Conservation (phyloP, 73 alveolate genomes). For the Tetrahymena elliotti region DNA sequence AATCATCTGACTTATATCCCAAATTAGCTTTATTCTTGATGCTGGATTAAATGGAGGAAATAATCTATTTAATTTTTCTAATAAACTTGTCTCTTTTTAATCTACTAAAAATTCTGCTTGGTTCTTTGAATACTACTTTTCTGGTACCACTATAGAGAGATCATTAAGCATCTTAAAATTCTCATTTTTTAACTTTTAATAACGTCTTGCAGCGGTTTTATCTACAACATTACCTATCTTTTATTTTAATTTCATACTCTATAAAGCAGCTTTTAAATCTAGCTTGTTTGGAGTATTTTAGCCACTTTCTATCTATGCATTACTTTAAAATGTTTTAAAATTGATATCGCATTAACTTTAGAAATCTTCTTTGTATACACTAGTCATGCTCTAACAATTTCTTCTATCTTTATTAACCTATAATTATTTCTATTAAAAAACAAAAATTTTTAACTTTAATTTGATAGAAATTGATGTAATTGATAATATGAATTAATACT, state of each 20-base stretch:
- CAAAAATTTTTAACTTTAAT: too few relatives aligned
- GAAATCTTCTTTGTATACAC: too few relatives aligned
- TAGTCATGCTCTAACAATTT: too few relatives aligned
- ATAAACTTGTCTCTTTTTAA: neutral
- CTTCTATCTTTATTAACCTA: too few relatives aligned
- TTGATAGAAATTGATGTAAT: too few relatives aligned
- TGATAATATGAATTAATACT: too few relatives aligned
- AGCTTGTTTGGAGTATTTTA: neutral
- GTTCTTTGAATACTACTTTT: neutral
- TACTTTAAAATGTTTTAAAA: neutral
- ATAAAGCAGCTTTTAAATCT: neutral
- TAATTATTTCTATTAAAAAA: too few relatives aligned
- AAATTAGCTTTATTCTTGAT: neutral
- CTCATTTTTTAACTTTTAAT: neutral
- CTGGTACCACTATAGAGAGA: neutral
- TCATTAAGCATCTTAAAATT: neutral
- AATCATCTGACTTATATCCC: neutral
- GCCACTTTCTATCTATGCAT: neutral
- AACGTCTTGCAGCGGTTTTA: neutral
- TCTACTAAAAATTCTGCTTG: neutral
- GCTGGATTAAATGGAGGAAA: neutral
- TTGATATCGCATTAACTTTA: neutral
- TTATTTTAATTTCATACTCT: neutral
- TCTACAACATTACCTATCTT: neutral
- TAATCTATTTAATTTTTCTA: neutral